Conservation (phyloP, 805 yeast species). For the Suhomyces kilbournensis region DNA sequence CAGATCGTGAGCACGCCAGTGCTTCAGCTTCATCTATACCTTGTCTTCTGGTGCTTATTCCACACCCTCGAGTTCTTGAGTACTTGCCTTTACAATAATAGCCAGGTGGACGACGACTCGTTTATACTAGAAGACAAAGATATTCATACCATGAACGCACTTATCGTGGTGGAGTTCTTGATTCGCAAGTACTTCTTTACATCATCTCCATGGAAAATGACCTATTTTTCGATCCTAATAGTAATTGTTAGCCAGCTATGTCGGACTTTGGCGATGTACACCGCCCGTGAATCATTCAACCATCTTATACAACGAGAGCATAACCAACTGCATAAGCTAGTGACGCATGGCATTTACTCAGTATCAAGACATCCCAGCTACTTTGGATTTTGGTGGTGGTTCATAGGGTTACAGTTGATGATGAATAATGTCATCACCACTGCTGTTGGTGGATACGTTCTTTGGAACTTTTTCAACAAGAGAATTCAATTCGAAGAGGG, state of each 20-base stretch:
- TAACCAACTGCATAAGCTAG: conserved; percentile 53
- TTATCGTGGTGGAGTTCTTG: conserved; percentile 13
- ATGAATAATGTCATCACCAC: conserved; percentile 64
- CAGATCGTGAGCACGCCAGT: conserved; percentile 1
- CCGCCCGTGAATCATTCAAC: conserved; percentile 83
- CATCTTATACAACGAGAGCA: conserved; percentile 66
- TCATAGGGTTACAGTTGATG: conserved; percentile 75
- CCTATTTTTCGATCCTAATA: conserved; percentile 47
- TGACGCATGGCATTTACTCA: conserved; percentile 71
- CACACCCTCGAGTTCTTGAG: conserved; percentile 80
- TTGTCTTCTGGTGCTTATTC: conserved; percentile 42
- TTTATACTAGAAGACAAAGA: conserved; percentile 23
- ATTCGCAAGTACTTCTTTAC: conserved; percentile 4
- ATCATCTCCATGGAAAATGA: neutral
- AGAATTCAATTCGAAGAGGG: conserved; percentile 75
- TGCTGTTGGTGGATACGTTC: conserved; percentile 49
- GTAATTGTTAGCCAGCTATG: conserved; percentile 60
- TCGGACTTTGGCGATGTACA: conserved; percentile 78
- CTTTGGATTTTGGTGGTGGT: conserved; percentile 92
- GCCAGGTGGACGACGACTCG: conserved; percentile 62
- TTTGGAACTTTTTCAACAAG: conserved; percentile 65
- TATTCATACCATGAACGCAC: conserved; percentile 16
- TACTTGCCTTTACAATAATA: conserved; percentile 72
- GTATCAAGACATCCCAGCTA: conserved; percentile 84
- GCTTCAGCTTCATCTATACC: conserved; percentile 5